Base-by-base conservation (phyloP, 2,329 filamentous ascomycete species). In the Alternaria sp. region DNA sequence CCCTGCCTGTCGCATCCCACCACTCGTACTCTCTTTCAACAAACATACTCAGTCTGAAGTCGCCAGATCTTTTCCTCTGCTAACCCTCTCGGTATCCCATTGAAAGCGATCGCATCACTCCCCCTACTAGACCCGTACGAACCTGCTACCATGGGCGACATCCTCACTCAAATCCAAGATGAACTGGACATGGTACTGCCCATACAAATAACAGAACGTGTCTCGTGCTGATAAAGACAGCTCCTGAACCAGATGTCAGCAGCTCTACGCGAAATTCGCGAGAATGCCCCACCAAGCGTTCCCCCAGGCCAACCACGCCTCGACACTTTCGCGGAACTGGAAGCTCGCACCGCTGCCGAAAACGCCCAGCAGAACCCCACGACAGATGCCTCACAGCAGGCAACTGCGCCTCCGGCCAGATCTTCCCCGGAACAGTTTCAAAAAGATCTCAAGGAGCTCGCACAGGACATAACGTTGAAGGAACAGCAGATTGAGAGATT, bases 121-220 rank as follows among this genome's bases (percentile, higher is more conserved):
- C 27, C 0, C 10, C 27, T 5, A 5, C 8, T 7, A 18, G 8
- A 25, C 30, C 28, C 14, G 25, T 5, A 34, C 25, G 3, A 25
- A 44, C 10, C 27, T 30, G 6, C 30, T 54, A 74, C 41, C 59
- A 93, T 93, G 89, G 86, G 86, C 28, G 92, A 96, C 75, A 85
- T 90, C 64, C 85, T 96, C 59, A 94, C 92, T 1, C 92, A 95
- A 78, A 84, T 95, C 59, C 92, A 96, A 80, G 92, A 95, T 81
- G 90, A 91, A 78, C 87, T 94, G 62, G 92, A 95, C 74, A 89
- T 93, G 85, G 92, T 92, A 81, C 34, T 45, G 20, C 25, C 22
- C 28, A 28, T 22, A 20, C 30, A 30, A 48, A 45, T n/a, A 44
- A 20, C 44, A 48, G 22, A 34, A 16, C 11, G 10, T 27, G 30